Evolutionary conservation across 257 asterid genomes (phyloP), one percentile per base, ranked within the genome.

Genomic region (Solanum arcanum): DNA sequence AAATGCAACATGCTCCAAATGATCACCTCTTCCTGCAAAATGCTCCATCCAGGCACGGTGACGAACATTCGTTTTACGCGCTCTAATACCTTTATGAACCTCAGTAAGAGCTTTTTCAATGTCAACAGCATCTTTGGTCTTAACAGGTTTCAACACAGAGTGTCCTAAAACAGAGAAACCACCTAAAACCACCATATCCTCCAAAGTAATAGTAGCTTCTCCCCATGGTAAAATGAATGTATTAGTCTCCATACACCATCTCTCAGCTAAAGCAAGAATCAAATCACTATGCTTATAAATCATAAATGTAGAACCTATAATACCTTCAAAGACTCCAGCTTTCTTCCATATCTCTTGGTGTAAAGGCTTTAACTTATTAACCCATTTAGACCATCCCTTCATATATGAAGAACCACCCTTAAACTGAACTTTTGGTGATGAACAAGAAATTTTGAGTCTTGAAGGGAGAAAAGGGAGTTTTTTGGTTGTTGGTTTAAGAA

Each of bases 141-240:
- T 29, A 12, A 69, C 74, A 37, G 74, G 84, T 47, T 46, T 37
- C 18, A 87, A 59, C 75, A 87, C 91, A 47, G 49, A 86, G 1
- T 86, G 66, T 2, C 94, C 94, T 33, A 89, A 64, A n/a, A 90
- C 94, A 25, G 91, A 75, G 29, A 52, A 92, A 69, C 93, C 93
- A 12, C 93, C 92, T 90, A 88, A 47, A 64, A 88, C 62, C 31
- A 72, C 35, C 87, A 88, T 69, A 82, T 88, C 90, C 33, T 88
- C 90, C 62, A 88, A 62, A 37, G 90, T 86, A 35, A 86, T 29
- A 72, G 86, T 59, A 2, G 86, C 73, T 86, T 82, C 88, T 44
- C 90, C 90, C 88, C 90, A 86, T 6, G 88, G 87, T 42, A 88
- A 86, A 29, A 70, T 3, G 9, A 72, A 82, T 9, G 90, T 88